phyloP scores from a whole-genome alignment of 805 yeast genomes.

The Alloascoidea africana region DNA sequence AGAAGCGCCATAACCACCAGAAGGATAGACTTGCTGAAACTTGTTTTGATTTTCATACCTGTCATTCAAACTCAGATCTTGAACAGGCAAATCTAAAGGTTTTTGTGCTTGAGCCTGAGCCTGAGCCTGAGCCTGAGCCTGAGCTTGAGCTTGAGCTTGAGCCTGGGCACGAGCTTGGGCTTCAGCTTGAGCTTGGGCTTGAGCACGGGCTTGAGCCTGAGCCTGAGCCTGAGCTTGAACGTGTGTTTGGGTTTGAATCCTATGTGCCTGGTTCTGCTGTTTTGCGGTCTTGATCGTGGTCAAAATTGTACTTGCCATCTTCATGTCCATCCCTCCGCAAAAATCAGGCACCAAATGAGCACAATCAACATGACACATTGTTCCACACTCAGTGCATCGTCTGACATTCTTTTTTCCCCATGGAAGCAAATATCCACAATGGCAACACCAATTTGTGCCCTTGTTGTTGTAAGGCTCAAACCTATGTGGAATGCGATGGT shows the following conservation, averaged over 20 bases:
- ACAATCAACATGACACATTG: slow-evolving; percentile 88
- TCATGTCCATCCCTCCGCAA: slow-evolving; percentile 93
- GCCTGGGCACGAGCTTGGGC: slow-evolving; percentile 3
- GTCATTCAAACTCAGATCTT: slow-evolving; percentile 8
- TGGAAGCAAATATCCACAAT: slow-evolving; percentile 93
- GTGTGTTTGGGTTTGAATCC: too few species aligned
- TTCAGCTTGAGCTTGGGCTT: not conserved
- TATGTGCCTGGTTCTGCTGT: slow-evolving; percentile 9
- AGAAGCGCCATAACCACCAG: slow-evolving; percentile 11
- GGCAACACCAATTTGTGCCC: slow-evolving; percentile 99
- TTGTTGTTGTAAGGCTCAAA: slow-evolving; percentile 85
- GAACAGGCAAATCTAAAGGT: slow-evolving; percentile 7
- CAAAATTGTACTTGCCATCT: slow-evolving; percentile 81
- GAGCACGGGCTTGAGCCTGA: slow-evolving; percentile 1
- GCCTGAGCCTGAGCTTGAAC: slow-evolving; percentile 1
- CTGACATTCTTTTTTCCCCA: slow-evolving; percentile 89
- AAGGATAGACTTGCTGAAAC: slow-evolving; percentile 9
- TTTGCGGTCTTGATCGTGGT: slow-evolving; percentile 70
- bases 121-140: slow-evolving; percentile 11
- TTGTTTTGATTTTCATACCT: slow-evolving; percentile 4
- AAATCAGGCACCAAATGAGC: slow-evolving; percentile 93
- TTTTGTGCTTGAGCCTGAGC: slow-evolving; percentile 11
- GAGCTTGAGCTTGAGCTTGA: slow-evolving; percentile 6
- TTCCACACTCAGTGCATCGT: slow-evolving; percentile 80
- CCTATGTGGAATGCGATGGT: slow-evolving; percentile 94